Evolutionary conservation across 345 rosid genomes (phyloP).

Genomic region (Salix viminalis): DNA sequence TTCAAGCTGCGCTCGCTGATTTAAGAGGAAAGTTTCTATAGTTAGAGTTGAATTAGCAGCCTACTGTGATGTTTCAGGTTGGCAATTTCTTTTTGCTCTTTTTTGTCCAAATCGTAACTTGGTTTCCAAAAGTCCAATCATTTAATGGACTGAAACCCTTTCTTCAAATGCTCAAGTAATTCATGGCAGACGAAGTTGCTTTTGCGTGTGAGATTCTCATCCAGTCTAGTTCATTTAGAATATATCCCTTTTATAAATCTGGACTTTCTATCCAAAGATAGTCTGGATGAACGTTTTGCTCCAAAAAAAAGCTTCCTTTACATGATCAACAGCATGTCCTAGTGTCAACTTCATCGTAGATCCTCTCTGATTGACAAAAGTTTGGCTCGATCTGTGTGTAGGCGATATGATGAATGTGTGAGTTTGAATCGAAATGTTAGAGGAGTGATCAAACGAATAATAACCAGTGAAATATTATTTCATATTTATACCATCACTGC

Average conservation of each 20-base stretch:
- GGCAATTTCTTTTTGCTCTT: no score
- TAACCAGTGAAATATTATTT: neutral
- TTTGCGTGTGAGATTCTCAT: neutral
- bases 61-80: no score
- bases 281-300: neutral
- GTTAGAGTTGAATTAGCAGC: no score
- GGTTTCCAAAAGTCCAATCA: neutral
- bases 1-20: no score
- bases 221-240: neutral
- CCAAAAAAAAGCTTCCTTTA: neutral
- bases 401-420: neutral
- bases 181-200: neutral
- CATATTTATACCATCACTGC: neutral
- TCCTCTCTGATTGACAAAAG: neutral
- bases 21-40: no score
- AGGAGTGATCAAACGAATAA: neutral
- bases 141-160: no score
- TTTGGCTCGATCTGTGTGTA: neutral
- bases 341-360: neutral
- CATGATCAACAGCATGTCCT: neutral
- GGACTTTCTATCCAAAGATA: no score
- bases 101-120: no score
- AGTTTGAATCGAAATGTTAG: neutral
- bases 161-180: no score
- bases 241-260: neutral